Conservation (phyloP, 768 basidiomycete species). For the Mycena chlorophos region DNA sequence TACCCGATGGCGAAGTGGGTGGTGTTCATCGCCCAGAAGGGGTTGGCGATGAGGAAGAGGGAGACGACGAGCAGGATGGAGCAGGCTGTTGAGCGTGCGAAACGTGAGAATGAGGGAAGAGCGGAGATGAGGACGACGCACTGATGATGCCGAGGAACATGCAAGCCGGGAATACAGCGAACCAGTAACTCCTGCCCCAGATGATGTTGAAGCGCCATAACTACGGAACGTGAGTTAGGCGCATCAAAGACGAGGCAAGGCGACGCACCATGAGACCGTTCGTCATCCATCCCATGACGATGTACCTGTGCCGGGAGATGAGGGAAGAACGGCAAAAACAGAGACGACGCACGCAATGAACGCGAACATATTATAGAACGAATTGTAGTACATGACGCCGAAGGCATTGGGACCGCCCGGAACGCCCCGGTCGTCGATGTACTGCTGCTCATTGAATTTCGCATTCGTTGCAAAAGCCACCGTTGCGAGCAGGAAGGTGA, state of each 20-base stretch:
- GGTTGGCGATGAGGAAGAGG: not conserved
- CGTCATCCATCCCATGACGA: constrained; percentile 30
- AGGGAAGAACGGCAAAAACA: too few relatives aligned
- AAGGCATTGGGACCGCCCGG: constrained; percentile 1
- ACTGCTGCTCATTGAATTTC: not conserved
- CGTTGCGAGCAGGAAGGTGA: not conserved
- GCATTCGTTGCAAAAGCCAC: not conserved
- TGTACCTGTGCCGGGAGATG: too few relatives aligned
- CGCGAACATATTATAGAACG: not conserved
- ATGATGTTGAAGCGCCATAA: constrained; percentile 20
- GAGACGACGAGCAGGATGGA: not conserved
- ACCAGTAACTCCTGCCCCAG: constrained; percentile 4
- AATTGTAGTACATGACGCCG: not conserved
- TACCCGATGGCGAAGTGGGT: not conserved
- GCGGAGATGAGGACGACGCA: not conserved
- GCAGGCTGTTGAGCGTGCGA: not conserved
- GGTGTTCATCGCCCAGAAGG: not conserved
- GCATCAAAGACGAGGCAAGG: not conserved
- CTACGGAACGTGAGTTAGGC: not conserved
- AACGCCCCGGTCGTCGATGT: not conserved
- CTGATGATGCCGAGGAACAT: constrained; percentile 12
- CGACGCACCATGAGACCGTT: constrained; percentile 24
- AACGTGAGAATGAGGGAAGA: not conserved
- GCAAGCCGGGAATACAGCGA: constrained; percentile 5
- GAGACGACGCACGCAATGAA: not conserved